Evolutionary conservation across 768 basidiomycete genomes (phyloP).

Genomic region (Amylocystis lapponica): DNA sequence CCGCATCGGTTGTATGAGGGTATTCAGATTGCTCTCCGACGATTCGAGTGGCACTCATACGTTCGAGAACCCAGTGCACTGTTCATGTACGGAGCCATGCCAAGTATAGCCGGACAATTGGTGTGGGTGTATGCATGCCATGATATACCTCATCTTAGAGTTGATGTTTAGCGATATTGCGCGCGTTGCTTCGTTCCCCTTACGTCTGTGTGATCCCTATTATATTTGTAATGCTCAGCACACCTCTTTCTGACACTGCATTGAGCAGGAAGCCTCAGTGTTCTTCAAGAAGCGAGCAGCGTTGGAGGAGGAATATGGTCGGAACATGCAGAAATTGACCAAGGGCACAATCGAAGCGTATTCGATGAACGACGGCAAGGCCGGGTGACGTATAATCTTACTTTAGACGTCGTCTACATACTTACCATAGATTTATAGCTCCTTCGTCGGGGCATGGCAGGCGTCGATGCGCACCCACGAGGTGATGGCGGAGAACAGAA

Average conservation of each 20-base stretch:
- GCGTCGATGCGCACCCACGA: slow-evolving; percentile 86
- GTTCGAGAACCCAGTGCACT: too few relatives aligned
- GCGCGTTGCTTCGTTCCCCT: neutral
- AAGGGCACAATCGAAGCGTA: slow-evolving; percentile 78
- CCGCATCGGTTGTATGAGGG: too few relatives aligned
- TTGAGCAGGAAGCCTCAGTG: slow-evolving; percentile 72
- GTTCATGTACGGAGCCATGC: too few relatives aligned
- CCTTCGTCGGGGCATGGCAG: slow-evolving; percentile 83
- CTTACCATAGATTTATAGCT: slow-evolving; percentile 7
- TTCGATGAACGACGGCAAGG: slow-evolving; percentile 85
- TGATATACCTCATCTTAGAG: too few relatives aligned
- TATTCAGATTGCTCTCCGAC: too few relatives aligned
- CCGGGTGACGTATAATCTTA: slow-evolving; percentile 52
- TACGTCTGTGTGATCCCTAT: neutral
- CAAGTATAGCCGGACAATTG: too few relatives aligned
- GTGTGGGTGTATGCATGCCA: too few relatives aligned
- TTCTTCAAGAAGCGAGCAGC: slow-evolving; percentile 93
- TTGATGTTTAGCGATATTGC: neutral
- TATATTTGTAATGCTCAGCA: neutral
- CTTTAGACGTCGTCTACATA: neutral
- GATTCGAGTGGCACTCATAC: too few relatives aligned
- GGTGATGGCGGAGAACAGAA: slow-evolving; percentile 80
- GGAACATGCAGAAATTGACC: slow-evolving; percentile 78
- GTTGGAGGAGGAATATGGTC: slow-evolving; percentile 93
- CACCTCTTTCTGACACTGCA: slow-evolving; percentile 10